Percentiles rank a stretch among this genome's conserved stretches.
Conservation (phyloP, 2,329 filamentous ascomycete species). For the Penicillium sp. region DNA sequence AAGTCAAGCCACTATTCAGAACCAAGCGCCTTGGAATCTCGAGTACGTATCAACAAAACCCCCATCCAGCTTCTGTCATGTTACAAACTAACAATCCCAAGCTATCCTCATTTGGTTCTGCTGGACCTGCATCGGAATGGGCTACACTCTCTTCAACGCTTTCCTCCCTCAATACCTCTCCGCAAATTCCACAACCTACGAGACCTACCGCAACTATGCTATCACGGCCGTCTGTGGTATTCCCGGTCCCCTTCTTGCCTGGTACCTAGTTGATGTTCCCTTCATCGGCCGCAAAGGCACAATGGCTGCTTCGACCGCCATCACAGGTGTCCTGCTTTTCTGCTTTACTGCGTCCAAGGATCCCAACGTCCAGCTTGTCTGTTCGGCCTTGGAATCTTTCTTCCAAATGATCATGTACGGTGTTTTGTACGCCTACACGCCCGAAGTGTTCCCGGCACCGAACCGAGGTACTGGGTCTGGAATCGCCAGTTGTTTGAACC, state of each 20-base stretch:
- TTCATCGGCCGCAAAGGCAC: constrained; percentile 59
- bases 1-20: constrained; percentile 63
- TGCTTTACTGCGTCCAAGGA: constrained; percentile 53
- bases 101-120: constrained; percentile 66
- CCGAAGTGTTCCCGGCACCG: constrained; percentile 57
- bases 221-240: constrained; percentile 76
- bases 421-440: constrained; percentile 58
- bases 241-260: constrained; percentile 72
- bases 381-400: constrained; percentile 52
- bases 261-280: constrained; percentile 69
- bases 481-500: constrained; percentile 44
- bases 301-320: constrained; percentile 52
- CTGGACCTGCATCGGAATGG: constrained; percentile 81
- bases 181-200: constrained; percentile 31
- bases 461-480: constrained; percentile 55
- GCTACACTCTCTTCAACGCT: constrained; percentile 83
- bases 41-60: constrained; percentile 33
- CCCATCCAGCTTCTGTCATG: constrained; percentile 43
- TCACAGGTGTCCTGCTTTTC: constrained; percentile 55
- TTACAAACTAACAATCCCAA: constrained; percentile 40
- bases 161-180: constrained; percentile 81
- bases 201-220: constrained; percentile 73
- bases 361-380: constrained; percentile 49
- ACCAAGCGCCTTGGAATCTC: constrained; percentile 49
- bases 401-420: constrained; percentile 57